These are phyloP conservation scores for Wallacemonas sp. DNA, from an alignment of 208 protist genomes.

Conservation along the genomic window DNA sequence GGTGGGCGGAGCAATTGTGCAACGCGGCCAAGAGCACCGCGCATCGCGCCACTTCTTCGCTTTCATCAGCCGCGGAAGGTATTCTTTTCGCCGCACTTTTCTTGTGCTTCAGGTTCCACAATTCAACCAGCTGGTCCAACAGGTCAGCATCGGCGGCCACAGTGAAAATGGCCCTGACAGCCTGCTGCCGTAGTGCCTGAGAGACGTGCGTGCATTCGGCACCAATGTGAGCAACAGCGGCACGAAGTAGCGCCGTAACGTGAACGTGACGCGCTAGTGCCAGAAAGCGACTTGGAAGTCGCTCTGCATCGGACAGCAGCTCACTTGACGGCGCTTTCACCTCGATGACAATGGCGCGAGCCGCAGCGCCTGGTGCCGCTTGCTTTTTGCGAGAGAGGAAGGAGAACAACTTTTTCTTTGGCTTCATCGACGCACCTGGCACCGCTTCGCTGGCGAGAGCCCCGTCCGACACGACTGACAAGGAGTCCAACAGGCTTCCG, in stretches of 20 bases:
- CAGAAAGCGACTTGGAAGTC: conserved; percentile 49
- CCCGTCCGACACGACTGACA: background rate
- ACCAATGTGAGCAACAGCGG: conserved; percentile 40
- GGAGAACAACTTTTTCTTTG: conserved; percentile 14
- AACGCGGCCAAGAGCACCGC: conserved; percentile 48
- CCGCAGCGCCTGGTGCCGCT: conserved; percentile 14
- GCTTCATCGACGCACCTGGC: background rate
- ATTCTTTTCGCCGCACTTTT: background rate
- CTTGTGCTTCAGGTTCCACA: conserved; percentile 40
- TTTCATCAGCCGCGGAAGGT: conserved; percentile 5
- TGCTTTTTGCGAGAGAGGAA: conserved; percentile 22
- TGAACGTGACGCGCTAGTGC: conserved; percentile 44
- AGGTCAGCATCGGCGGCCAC: conserved; percentile 46
- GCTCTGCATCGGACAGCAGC: conserved; percentile 13
- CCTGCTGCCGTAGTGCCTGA: conserved; percentile 61
- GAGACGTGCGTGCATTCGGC: conserved; percentile 26
- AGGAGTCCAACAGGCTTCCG: conserved; percentile 51
- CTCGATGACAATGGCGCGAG: conserved; percentile 36
- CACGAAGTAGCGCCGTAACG: conserved; percentile 52
- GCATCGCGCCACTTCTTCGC: conserved; percentile 34
- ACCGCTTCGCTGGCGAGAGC: background rate
- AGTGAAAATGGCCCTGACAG: conserved; percentile 43
- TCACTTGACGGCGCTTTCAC: conserved; percentile 21
- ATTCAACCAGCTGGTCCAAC: conserved; percentile 52
- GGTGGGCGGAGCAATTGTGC: conserved; percentile 43